These are phyloP conservation scores for Erythrophleum fordii DNA, from an alignment of 306 rosid species.

Conservation along the genomic window DNA sequence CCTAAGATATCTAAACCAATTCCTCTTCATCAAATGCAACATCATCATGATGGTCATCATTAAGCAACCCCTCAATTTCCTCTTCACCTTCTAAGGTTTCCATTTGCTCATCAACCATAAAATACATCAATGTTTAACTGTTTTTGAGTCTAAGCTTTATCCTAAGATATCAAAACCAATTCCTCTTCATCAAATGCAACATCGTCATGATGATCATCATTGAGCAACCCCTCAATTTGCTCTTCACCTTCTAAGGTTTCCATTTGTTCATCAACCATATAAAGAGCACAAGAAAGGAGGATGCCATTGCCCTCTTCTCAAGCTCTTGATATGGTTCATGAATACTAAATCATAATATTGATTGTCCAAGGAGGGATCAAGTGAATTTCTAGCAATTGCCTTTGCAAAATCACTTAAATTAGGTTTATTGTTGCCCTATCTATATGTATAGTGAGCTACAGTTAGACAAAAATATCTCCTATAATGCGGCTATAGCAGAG, in stretches of 20 bases:
- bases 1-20: too few species aligned
- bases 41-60: too few species aligned
- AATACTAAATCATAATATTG: neutral
- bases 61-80: too few species aligned
- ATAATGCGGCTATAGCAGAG: neutral
- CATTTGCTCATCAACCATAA: too few species aligned
- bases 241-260: neutral
- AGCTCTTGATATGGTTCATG: neutral
- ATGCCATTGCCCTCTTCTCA: neutral
- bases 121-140: too few species aligned
- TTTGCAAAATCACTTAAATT: neutral
- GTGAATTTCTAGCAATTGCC: neutral
- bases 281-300: neutral
- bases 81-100: too few species aligned
- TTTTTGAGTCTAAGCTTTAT: too few species aligned
- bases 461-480: neutral
- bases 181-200: neutral
- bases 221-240: neutral
- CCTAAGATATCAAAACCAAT: neutral
- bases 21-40: too few species aligned
- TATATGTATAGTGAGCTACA: neutral
- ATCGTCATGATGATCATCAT: neutral
- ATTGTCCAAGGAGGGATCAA: neutral
- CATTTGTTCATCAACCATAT: neutral
- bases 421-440: neutral